Percentiles rank a stretch among this genome's conserved stretches.
phyloP scores from a whole-genome alignment of 2,329 filamentous ascomycete genomes.

The Neonectria sp. region DNA sequence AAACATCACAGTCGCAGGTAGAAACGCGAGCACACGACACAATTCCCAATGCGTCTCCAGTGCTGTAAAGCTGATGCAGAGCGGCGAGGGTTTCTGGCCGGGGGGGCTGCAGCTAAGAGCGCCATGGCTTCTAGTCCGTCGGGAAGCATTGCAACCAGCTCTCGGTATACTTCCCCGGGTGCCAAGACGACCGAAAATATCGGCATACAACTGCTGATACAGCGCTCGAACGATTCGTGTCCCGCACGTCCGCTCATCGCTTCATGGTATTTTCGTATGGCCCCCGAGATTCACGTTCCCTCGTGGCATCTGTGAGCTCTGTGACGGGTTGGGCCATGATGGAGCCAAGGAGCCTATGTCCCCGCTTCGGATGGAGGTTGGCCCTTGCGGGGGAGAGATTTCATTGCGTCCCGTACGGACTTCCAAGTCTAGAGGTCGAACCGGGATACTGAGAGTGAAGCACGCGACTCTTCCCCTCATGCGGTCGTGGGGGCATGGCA shows the following conservation, averaged over 20 bases:
- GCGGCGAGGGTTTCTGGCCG: constrained; percentile 8
- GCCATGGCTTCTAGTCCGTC: constrained; percentile 2
- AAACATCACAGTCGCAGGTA: not conserved
- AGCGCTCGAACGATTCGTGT: constrained; percentile 16
- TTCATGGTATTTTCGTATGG: not conserved
- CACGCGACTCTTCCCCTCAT: constrained; percentile 43
- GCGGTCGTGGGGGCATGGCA: constrained; percentile 4
- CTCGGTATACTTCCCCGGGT: constrained; percentile 1
- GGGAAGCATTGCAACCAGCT: not conserved
- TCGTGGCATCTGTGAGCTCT: constrained; percentile 17
- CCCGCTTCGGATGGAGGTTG: constrained; percentile 2
- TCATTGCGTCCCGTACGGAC: no score
- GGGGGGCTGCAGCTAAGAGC: constrained; percentile 24
- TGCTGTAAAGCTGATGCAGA: constrained; percentile 25
- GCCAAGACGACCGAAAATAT: not conserved
- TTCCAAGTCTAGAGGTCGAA: not conserved
- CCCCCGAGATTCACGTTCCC: not conserved
- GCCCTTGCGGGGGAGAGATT: not conserved
- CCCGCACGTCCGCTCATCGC: not conserved
- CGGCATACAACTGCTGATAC: not conserved
- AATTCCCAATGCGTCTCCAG: constrained; percentile 43
- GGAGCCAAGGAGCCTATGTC: not conserved
- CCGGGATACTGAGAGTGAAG: constrained; percentile 1
- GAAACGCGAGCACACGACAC: constrained; percentile 37
- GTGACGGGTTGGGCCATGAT: constrained; percentile 18